phyloP scores from a whole-genome alignment of 2,329 filamentous ascomycete species.

The Pyricularia sp. region DNA sequence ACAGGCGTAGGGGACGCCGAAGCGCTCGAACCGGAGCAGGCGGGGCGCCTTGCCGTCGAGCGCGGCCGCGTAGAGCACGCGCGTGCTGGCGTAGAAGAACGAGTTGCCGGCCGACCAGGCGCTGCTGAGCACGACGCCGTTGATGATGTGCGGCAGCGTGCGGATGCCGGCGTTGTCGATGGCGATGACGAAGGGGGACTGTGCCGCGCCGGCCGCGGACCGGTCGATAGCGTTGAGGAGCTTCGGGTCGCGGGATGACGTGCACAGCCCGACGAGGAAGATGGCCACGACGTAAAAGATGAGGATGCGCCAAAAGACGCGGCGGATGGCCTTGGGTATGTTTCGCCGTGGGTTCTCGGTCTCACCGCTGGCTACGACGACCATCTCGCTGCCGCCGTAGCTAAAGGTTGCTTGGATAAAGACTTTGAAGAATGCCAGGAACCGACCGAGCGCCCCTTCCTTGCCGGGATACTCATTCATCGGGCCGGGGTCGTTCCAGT shows the following conservation, averaged over 20 bases:
- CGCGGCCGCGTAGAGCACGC: slow-evolving; percentile 34
- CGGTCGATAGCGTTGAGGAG: slow-evolving; percentile 20
- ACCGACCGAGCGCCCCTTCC: slow-evolving; percentile 26
- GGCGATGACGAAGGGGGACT: slow-evolving; percentile 41
- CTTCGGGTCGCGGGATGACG: slow-evolving; percentile 18
- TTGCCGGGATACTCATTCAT: slow-evolving; percentile 27
- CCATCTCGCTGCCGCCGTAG: slow-evolving; percentile 10
- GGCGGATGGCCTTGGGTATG: slow-evolving; percentile 11
- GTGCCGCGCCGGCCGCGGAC: slow-evolving; percentile 18
- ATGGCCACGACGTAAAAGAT: slow-evolving; percentile 21
- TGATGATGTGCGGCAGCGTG: slow-evolving; percentile 56
- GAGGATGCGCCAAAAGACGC: slow-evolving; percentile 21
- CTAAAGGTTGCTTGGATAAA: slow-evolving; percentile 22
- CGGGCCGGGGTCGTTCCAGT: slow-evolving; percentile 32
- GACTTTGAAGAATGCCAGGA: slow-evolving; percentile 33
- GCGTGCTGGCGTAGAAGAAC: slow-evolving; percentile 23
- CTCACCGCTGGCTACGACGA: slow-evolving; percentile 11
- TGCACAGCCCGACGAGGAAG: slow-evolving; percentile 19
- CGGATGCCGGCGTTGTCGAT: slow-evolving; percentile 50
- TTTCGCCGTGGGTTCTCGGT: slow-evolving; percentile 11
- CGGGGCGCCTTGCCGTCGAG: slow-evolving; percentile 37
- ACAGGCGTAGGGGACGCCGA: slow-evolving; percentile 28
- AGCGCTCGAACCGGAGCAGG: slow-evolving; percentile 35
- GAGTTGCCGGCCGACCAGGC: slow-evolving; percentile 24
- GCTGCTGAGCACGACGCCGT: slow-evolving; percentile 49